A percentile compares a stretch with the other conserved stretches of the same genome.
Evolutionary conservation across 2,329 filamentous ascomycete species (phyloP).

Genomic region (Pseudogymnoascus verrucosus): DNA sequence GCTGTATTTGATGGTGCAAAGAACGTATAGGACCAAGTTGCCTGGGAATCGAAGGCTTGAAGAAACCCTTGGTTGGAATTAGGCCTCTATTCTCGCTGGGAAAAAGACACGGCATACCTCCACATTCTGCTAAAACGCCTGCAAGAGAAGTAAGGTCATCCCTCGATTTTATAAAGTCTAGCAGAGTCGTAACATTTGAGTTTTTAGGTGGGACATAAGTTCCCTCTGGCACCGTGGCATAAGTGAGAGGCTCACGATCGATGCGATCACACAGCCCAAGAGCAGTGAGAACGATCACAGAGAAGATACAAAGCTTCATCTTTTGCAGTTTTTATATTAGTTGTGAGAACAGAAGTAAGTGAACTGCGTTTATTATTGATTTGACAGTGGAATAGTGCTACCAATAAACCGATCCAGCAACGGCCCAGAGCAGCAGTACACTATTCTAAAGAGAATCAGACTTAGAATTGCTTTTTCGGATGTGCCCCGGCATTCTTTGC

Average conservation of each 20-base stretch:
- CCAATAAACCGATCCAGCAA: background rate
- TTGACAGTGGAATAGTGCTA: background rate
- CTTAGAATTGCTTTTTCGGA: background rate
- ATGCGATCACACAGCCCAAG: background rate
- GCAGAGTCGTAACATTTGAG: slow-evolving; percentile 9
- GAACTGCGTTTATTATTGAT: background rate
- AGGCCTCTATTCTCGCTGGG: background rate
- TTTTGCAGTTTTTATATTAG: background rate
- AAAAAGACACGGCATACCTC: slow-evolving; percentile 9
- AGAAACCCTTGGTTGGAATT: slow-evolving; percentile 20
- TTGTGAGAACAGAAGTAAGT: background rate
- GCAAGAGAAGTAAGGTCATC: slow-evolving; percentile 14
- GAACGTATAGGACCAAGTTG: slow-evolving; percentile 26
- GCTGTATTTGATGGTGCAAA: slow-evolving; percentile 27
- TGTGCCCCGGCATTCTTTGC: background rate
- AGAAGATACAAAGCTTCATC: slow-evolving; percentile 9
- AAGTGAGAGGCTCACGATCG: slow-evolving; percentile 11
- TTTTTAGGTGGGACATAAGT: slow-evolving; percentile 9
- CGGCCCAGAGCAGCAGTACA: background rate
- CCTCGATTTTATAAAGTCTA: slow-evolving; percentile 15
- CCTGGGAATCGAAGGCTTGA: slow-evolving; percentile 24
- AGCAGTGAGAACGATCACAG: background rate
- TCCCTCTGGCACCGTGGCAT: slow-evolving; percentile 7
- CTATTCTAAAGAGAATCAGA: background rate
- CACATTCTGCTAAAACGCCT: slow-evolving; percentile 13